Base-by-base conservation (phyloP, 805 yeast species). In the Wickerhamiella sergipiensis region DNA sequence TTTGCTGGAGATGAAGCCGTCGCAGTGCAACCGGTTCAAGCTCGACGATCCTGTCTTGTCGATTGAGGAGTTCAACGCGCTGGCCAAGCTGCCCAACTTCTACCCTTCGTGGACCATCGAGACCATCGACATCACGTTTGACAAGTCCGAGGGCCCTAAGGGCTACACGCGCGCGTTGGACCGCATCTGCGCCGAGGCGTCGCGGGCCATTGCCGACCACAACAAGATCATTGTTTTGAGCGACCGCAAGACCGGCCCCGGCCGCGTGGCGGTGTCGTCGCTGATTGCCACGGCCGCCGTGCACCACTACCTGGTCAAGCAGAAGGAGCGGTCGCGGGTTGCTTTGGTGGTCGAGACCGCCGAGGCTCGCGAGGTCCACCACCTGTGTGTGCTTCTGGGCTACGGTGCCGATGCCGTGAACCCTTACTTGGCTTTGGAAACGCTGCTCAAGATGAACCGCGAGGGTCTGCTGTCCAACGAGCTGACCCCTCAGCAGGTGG, bases 301-400 rank as follows among this genome's bases (percentile, higher is more conserved):
- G 52, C 98, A 90, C 68, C 97, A 90, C 67, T 95, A 88, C 67
- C 76, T 92, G 67, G 95, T 90, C 54, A 79, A 95, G 70, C 92
- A 88, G 66, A 92, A 89, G 72, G 95, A 85, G 69, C 88, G 98
- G 68, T 85, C 97, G 29, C 85, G 86, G 65, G 96, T 89, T 54
- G 97, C 97, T 2, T 70, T 90, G 56, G 72, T 90, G 54, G 76
- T 90, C 53, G 97, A 90, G 72, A 81, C 97, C 44, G 97, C 94
- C 49, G 98, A 90, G 71, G 97, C 97, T 15, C 82, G 95, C 66
- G 98, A 92, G 70, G 94, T 90, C 43, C 98, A 90, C 67, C 97
- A 90, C 71, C 80, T 88, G 68, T 87, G 96, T 73, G 88, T 88
- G 60, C 74, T 90, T 58, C 78, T 90, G 29, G 97, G 98, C 59